These are phyloP conservation scores for Dillenia turbinata DNA, from an alignment of 164 flowering plant genomes.

Conservation along the genomic window DNA sequence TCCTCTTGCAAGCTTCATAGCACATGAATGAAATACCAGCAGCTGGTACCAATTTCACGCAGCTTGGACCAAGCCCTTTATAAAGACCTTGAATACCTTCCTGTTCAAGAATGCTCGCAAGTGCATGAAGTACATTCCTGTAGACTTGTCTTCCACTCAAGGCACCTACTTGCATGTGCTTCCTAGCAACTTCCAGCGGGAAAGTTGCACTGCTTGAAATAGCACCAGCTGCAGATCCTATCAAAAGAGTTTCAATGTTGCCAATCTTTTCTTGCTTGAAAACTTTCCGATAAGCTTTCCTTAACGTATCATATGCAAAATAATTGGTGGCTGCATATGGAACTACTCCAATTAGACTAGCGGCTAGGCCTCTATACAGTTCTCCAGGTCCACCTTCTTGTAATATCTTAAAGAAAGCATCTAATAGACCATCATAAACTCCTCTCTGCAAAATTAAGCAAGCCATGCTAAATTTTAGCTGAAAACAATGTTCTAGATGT, in stretches of 20 bases:
- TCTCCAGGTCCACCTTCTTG: constrained; percentile 79
- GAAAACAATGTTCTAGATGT: too few species aligned
- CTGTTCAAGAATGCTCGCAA: constrained; percentile 39
- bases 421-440: constrained; percentile 61
- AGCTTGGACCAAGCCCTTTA: constrained; percentile 50
- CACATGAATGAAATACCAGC: constrained; percentile 59
- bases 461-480: not conserved
- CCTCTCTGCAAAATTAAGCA: constrained; percentile 47
- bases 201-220: constrained; percentile 47
- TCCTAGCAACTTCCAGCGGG: constrained; percentile 56
- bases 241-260: constrained; percentile 44
- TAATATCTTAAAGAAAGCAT: constrained; percentile 80
- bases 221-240: constrained; percentile 51
- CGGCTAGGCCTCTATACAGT: constrained; percentile 92
- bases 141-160: constrained; percentile 36
- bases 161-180: constrained; percentile 56
- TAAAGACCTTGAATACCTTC: constrained; percentile 46
- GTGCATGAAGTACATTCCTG: constrained; percentile 41
- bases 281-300: constrained; percentile 51
- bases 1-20: constrained; percentile 49
- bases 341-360: constrained; percentile 92
- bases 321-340: constrained; percentile 97
- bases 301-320: constrained; percentile 79
- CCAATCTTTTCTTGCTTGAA: constrained; percentile 53
- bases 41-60: constrained; percentile 58